These are phyloP conservation scores for Suhomyces yuchorum DNA, from an alignment of 1,139 yeast species.

Conservation along the genomic window DNA sequence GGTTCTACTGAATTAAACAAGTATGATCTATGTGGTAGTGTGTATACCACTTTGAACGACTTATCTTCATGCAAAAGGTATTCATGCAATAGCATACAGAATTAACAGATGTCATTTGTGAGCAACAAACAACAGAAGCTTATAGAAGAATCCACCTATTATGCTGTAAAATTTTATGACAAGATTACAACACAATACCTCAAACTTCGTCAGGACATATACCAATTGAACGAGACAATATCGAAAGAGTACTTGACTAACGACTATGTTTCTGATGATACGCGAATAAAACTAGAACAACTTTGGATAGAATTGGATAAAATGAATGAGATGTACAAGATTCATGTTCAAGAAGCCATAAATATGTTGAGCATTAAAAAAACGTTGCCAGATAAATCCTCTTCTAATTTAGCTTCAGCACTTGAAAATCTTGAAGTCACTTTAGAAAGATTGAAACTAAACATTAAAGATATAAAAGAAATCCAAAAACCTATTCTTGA, in stretches of 20 bases:
- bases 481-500: conserved; percentile 42
- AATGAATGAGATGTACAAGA: conserved; percentile 27
- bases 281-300: conserved; percentile 22
- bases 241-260: conserved; percentile 14
- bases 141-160: conserved; percentile 35
- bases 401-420: conserved; percentile 25
- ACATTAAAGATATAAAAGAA: conserved; percentile 30
- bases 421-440: conserved; percentile 23
- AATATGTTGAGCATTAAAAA: conserved; percentile 24
- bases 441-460: conserved; percentile 23
- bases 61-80: too few species aligned
- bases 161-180: conserved; percentile 39
- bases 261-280: conserved; percentile 12
- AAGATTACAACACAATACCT: conserved; percentile 36
- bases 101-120: conserved; percentile 30
- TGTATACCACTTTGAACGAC: background rate
- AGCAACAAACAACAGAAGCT: conserved; percentile 36
- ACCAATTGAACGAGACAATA: conserved; percentile 23
- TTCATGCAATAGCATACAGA: too few species aligned
- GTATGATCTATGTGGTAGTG: background rate
- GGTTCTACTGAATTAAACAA: background rate
- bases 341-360: conserved; percentile 28
- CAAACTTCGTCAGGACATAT: conserved; percentile 37
- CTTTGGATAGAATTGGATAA: conserved; percentile 32
- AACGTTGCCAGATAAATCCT: conserved; percentile 22